Evolutionary conservation across 2,329 filamentous ascomycete species (phyloP).

Genomic region (Exophiala sp.): DNA sequence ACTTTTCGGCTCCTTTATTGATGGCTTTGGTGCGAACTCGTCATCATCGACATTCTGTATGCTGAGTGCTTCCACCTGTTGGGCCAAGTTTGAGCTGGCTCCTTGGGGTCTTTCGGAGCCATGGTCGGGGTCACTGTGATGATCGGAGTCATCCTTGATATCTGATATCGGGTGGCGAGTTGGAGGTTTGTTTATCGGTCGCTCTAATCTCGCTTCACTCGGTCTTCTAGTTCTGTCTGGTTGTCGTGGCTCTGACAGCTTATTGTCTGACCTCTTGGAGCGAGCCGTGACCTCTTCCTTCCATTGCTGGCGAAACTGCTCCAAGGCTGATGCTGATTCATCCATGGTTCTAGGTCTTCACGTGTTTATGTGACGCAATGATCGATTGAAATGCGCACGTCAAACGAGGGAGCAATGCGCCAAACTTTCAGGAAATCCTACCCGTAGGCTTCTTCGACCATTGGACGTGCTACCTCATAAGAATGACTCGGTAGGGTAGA

Average conservation of each 20-base stretch:
- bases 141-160: conserved; percentile 38
- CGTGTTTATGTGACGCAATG: not conserved
- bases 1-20: conserved; percentile 58
- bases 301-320: conserved; percentile 84
- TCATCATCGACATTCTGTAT: conserved; percentile 37
- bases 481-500: no score
- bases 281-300: conserved; percentile 68
- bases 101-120: conserved; percentile 22
- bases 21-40: conserved; percentile 33
- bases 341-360: conserved; percentile 8
- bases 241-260: conserved; percentile 1
- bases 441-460: no score
- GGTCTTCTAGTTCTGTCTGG: conserved; percentile 13
- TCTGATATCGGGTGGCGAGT: conserved; percentile 38
- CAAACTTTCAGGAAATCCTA: no score
- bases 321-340: conserved; percentile 48
- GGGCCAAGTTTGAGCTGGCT: conserved; percentile 27
- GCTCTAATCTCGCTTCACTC: conserved; percentile 22
- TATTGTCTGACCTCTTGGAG: conserved; percentile 21
- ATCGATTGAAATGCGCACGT: not conserved
- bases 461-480: no score
- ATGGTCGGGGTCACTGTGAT: conserved; percentile 30
- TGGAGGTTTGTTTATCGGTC: conserved; percentile 35
- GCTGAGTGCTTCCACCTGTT: conserved; percentile 37
- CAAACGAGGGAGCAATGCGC: no score